These are phyloP conservation scores for Aspergillus baeticus DNA, from an alignment of 495 filamentous ascomycete species.

Conservation along the genomic window DNA sequence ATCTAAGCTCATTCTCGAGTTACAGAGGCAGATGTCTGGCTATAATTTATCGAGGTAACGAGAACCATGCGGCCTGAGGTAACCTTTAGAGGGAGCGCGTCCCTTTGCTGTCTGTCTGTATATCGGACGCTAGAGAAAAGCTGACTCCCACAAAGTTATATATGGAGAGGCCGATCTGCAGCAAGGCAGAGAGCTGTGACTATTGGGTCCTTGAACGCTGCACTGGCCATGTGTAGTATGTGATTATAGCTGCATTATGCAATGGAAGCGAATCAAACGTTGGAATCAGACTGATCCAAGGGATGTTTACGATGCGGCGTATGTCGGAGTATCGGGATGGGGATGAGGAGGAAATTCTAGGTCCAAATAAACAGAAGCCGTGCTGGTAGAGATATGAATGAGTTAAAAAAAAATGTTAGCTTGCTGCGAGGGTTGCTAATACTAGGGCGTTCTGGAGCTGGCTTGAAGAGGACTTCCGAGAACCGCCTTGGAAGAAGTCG, in stretches of 20 bases:
- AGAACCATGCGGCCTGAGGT: neutral
- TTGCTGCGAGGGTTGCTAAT: neutral
- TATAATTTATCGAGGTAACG: neutral
- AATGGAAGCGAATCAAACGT: neutral
- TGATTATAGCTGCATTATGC: conserved; percentile 6
- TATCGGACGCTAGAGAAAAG: neutral
- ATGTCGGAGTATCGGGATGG: neutral
- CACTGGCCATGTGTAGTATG: conserved; percentile 2
- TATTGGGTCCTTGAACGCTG: neutral
- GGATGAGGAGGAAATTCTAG: neutral
- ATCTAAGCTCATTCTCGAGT: conserved; percentile 40
- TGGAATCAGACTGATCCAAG: neutral
- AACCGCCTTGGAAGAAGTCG: neutral
- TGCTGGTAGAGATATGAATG: too few species aligned
- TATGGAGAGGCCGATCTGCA: neutral
- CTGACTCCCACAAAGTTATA: neutral
- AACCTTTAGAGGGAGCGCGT: neutral
- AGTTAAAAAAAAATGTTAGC: neutral
- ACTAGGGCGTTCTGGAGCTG: neutral
- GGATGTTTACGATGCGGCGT: neutral
- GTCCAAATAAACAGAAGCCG: neutral
- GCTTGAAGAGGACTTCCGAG: neutral
- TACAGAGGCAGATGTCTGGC: neutral
- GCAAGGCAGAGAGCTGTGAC: neutral
- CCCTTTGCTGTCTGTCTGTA: neutral